Conservation (phyloP, 768 basidiomycete species). For the Trametes maxima region DNA sequence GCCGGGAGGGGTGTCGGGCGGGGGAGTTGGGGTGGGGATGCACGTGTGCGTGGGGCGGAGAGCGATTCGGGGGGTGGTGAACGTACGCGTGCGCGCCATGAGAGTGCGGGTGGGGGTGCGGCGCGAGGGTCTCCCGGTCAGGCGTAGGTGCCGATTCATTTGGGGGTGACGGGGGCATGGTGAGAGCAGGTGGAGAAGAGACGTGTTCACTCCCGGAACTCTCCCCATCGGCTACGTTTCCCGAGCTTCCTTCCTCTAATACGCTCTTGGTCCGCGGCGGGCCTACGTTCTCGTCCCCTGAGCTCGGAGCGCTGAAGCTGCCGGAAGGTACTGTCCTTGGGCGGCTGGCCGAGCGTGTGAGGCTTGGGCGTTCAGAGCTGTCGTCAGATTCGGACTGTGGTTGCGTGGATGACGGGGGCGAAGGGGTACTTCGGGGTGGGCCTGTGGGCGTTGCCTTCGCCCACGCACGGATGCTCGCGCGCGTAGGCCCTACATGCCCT, state of each 20-base stretch:
- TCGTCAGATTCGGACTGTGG: constrained; percentile 2
- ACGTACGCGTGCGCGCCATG: background rate
- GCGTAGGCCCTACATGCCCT: constrained; percentile 11
- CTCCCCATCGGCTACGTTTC: constrained; percentile 16
- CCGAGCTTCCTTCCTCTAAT: constrained; percentile 5
- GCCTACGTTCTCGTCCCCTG: background rate
- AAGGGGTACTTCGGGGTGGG: constrained; percentile 6
- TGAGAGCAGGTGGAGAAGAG: background rate
- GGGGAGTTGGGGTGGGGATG: background rate
- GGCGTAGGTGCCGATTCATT: background rate
- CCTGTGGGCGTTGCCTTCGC: constrained; percentile 16
- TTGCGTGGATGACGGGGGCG: background rate
- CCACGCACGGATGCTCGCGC: constrained; percentile 21
- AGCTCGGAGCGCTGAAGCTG: background rate
- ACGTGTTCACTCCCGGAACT: constrained; percentile 3
- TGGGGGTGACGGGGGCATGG: background rate
- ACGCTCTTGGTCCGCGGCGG: background rate
- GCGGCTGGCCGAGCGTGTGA: constrained; percentile 2
- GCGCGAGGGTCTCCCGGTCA: background rate
- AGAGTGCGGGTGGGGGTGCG: background rate
- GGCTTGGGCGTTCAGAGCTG: background rate
- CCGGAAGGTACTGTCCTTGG: background rate
- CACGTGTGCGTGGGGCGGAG: background rate
- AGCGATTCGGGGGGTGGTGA: background rate
- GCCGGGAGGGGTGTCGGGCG: background rate